Evolutionary conservation across 2,329 filamentous ascomycete genomes (phyloP).

Genomic region (Phialophora macrospora): DNA sequence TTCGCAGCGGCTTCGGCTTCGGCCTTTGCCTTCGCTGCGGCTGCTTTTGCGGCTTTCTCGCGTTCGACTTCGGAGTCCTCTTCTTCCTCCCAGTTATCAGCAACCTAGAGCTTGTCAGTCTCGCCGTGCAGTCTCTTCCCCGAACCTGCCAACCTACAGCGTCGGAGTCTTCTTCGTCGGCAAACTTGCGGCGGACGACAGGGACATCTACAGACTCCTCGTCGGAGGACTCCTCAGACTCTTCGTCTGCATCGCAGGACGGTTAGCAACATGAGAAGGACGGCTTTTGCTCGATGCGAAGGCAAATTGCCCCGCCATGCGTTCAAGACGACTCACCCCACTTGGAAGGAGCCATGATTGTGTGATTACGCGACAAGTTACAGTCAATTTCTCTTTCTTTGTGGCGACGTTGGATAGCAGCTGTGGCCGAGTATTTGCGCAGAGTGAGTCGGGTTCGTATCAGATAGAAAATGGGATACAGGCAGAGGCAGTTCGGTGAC

Average conservation of each 20-base stretch:
- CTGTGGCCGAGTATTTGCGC: neutral
- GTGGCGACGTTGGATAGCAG: neutral
- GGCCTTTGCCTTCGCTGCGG: conserved; percentile 84
- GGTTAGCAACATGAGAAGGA: neutral
- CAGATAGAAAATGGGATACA: neutral
- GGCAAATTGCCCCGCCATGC: conserved; percentile 2
- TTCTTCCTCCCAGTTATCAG: conserved; percentile 95
- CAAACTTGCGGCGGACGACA: conserved; percentile 72
- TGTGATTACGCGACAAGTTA: conserved; percentile 19
- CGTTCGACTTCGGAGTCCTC: conserved; percentile 97
- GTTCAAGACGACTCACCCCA: conserved; percentile 50
- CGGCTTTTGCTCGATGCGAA: neutral
- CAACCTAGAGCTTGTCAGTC: conserved; percentile 62
- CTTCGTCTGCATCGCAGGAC: conserved; percentile 50
- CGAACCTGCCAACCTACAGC: conserved; percentile 63
- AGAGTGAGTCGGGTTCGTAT: neutral
- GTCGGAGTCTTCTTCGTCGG: conserved; percentile 84
- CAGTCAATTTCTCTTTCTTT: neutral
- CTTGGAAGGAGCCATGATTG: conserved; percentile 54
- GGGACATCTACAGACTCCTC: conserved; percentile 42
- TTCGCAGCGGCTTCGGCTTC: conserved; percentile 84
- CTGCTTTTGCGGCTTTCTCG: conserved; percentile 88
- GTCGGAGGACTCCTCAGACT: conserved; percentile 50
- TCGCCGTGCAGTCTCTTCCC: conserved; percentile 5
- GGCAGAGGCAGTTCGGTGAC: neutral